Evolutionary conservation across 257 asterid genomes (phyloP), one percentile per base, ranked within the genome.

Genomic region (Dorcoceras hygrometricum): DNA sequence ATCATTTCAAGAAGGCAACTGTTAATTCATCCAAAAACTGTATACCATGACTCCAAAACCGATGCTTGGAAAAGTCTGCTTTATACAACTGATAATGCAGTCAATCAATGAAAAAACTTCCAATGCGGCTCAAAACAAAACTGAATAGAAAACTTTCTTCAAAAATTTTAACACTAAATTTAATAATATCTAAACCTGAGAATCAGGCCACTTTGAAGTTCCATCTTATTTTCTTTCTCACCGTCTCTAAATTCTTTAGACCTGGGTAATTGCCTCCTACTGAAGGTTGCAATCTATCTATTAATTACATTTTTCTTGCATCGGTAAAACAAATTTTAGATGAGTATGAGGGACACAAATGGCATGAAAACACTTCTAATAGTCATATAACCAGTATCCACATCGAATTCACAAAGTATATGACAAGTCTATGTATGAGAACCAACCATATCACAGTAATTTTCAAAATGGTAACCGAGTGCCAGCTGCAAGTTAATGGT

Each of bases 21-120:
- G 50, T 57, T 27, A 46, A 20, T 57, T 39, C 36, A 4, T 56
- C 63, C 14, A 28, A 53, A 25, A 63, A 48, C 59, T 61, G 51
- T 0, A 55, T 2, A 5, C 19, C 31, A 14, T 5, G 1, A 2
- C 5, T 2, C 19, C 6, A 43, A 43, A 43, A 19, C 19, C 0
- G 51, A 16, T 12, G 51, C 19, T 16, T 43, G 51, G 19, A 43
- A 43, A 43, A 16, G 19, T 1, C 0, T 14, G 51, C 16, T 43
- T 36, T 43, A 16, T 43, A 12, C 51, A 43, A 14, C n/a, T 43
- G 51, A 43, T 16, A 12, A 12, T 12, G 14, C 4, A 12, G 51
- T 4, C 51, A 14, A 43, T 43, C 51, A 43, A 43, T 43, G 3
- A 14, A 2, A 43, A 14, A 43, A n/a, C n/a, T 43, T 43, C 12